Evolutionary conservation across 768 basidiomycete genomes (phyloP).

Genomic region (Leccinellum albellum): DNA sequence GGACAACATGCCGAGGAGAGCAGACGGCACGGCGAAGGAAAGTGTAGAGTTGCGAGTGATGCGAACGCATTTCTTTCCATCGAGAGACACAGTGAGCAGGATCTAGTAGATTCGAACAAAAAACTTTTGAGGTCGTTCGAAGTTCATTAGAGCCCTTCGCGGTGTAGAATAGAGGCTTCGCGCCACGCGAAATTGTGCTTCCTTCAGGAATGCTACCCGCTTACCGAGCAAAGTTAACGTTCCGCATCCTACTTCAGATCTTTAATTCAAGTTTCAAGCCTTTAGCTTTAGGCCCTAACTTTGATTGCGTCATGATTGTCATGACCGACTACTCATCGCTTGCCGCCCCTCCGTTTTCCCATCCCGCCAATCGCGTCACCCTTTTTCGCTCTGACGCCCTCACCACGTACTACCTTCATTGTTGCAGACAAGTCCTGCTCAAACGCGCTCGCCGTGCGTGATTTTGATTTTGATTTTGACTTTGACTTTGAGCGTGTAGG

Average conservation of each 20-base stretch:
- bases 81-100: background rate
- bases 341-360: constrained; percentile 47
- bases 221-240: background rate
- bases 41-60: constrained; percentile 50
- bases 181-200: constrained; percentile 29
- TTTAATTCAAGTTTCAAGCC: background rate
- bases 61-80: constrained; percentile 50
- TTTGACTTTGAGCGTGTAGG: constrained; percentile 30
- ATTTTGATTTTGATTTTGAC: constrained; percentile 27
- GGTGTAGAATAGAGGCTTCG: constrained; percentile 16
- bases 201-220: constrained; percentile 8
- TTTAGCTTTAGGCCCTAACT: background rate
- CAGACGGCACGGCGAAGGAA: constrained; percentile 57
- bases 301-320: background rate
- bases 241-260: background rate
- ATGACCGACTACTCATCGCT: constrained; percentile 20
- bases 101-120: background rate
- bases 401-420: constrained; percentile 36
- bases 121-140: constrained; percentile 13
- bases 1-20: constrained; percentile 71
- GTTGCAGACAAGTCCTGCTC: constrained; percentile 56
- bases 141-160: constrained; percentile 22
- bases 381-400: constrained; percentile 65
- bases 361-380: constrained; percentile 51
- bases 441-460: constrained; percentile 43